Evolutionary conservation across 2,329 filamentous ascomycete species (phyloP).

Genomic region (Aspergillus latus): DNA sequence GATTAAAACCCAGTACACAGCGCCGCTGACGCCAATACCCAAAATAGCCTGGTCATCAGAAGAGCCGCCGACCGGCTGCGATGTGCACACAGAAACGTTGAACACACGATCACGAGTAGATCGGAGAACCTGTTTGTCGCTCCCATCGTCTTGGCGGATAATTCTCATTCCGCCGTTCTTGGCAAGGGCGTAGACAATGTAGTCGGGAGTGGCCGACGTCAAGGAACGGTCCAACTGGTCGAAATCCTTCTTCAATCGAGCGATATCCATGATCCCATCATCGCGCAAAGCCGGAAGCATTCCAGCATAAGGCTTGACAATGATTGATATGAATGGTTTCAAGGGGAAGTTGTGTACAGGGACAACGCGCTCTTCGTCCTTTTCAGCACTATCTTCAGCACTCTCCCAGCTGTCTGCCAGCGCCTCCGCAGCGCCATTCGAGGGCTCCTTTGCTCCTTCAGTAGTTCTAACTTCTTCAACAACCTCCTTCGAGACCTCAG

Average conservation of each 20-base stretch:
- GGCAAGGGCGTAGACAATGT: conserved; percentile 91
- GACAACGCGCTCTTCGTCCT: conserved; percentile 64
- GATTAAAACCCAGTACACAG: conserved; percentile 92
- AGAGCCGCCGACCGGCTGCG: conserved; percentile 53
- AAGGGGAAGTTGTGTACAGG: conserved; percentile 94
- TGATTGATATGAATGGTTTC: conserved; percentile 92
- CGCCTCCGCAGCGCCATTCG: conserved; percentile 57
- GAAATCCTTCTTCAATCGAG: conserved; percentile 93
- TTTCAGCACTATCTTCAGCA: conserved; percentile 68
- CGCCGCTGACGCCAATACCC: conserved; percentile 89
- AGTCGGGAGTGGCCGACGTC: conserved; percentile 82
- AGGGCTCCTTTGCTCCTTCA: conserved; percentile 52
- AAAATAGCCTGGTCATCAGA: conserved; percentile 77
- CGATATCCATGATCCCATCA: conserved; percentile 85
- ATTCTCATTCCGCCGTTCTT: conserved; percentile 91
- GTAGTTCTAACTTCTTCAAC: conserved; percentile 41
- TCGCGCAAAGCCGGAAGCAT: conserved; percentile 66
- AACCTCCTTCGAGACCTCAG: conserved; percentile 55
- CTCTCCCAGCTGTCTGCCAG: conserved; percentile 90
- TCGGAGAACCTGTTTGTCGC: conserved; percentile 87
- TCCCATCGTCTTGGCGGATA: conserved; percentile 90
- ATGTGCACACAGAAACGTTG: conserved; percentile 81
- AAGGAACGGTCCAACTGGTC: conserved; percentile 95
- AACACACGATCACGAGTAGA: conserved; percentile 92
- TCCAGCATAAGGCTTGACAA: conserved; percentile 52